Base-by-base conservation (phyloP, 2,329 filamentous ascomycete genomes). In the Aspergillus sergii region DNA sequence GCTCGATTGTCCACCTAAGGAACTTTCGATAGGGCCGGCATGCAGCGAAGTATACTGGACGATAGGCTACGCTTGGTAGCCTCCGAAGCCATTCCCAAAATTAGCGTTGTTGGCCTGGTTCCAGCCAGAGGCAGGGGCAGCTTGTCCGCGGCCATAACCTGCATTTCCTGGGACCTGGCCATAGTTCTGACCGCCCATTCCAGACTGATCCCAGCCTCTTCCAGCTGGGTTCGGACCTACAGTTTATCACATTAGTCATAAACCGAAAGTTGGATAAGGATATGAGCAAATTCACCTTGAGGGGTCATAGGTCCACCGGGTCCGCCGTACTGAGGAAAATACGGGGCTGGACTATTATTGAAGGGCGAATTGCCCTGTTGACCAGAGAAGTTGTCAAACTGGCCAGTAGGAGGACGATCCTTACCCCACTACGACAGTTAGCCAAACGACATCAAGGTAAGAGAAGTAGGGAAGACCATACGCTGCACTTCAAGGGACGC, bases 401-500 rank as follows among this genome's bases (percentile, higher is more conserved):
- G 86, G 70, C 89, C 87, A 72, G 88, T 93, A 32, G 95, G 93
- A 59, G 94, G 93, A 82, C 97, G 96, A 81, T 99, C 95, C 83
- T 99, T 99, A 77, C 95, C 95, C 95, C 95, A 99, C 94, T 98
- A 75, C 45, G 71, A 69, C 16, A 41, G 64, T 75, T 61, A 72
- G 71, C 64, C 55, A 67, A 58, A 53, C 66, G 57, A 69, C 69
- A 64, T 23, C 48, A 81, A 73, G 82, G 72, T 65, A 69, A 64
- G 28, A 64, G 59, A 19, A 51, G 50, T 10, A 43, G 56, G 56
- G 48, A n/a, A 39, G 58, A 64, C 90, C 94, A 83, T 91, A 98
- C 94, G 80, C 94, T 98, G 86, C 95, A 99, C 86, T 99, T 99
- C 71, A 99, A 82, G 59, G 95, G 95, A 69, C 95, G 90, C 58